phyloP scores from a whole-genome alignment of 2,329 filamentous ascomycete species.

The Teratosphaeria gauchensis region DNA sequence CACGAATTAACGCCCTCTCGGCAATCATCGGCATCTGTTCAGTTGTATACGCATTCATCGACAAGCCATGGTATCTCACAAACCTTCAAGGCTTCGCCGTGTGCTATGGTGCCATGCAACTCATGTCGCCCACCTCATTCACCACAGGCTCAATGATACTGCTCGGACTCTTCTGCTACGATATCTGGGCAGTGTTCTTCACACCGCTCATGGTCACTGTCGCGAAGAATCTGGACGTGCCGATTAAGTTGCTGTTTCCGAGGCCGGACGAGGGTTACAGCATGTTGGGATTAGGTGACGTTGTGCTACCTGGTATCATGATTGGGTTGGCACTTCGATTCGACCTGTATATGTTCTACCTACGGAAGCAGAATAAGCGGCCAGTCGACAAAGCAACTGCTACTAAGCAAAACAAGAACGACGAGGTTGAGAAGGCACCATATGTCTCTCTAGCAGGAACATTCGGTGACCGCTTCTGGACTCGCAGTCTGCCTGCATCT shows the following conservation, averaged over 20 bases:
- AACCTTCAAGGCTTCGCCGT: conserved; percentile 83
- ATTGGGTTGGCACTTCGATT: conserved; percentile 83
- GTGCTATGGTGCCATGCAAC: conserved; percentile 69
- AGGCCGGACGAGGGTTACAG: conserved; percentile 46
- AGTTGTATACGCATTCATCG: conserved; percentile 53
- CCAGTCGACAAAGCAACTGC: conserved; percentile 9
- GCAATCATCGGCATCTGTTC: conserved; percentile 45
- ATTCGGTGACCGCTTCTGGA: conserved; percentile 84
- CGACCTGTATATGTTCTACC: conserved; percentile 77
- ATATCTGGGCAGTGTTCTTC: conserved; percentile 87
- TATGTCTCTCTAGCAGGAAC: conserved; percentile 49
- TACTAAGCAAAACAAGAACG: conserved; percentile 3
- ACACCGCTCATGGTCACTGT: conserved; percentile 82
- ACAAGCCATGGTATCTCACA: conserved; percentile 61
- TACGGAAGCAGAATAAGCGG: conserved; percentile 49
- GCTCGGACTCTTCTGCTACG: conserved; percentile 78
- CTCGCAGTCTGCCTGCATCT: conserved; percentile 20
- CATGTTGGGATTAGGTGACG: conserved; percentile 90
- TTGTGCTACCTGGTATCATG: conserved; percentile 85
- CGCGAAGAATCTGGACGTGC: conserved; percentile 79
- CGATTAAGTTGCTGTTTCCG: conserved; percentile 83
- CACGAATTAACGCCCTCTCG: conserved; percentile 46
- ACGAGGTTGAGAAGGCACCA: conserved; percentile 26
- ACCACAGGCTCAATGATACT: conserved; percentile 70
- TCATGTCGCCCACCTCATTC: conserved; percentile 86